Base-by-base conservation (phyloP, 23 red algal genomes). In the Gracilaria gracilis region DNA sequence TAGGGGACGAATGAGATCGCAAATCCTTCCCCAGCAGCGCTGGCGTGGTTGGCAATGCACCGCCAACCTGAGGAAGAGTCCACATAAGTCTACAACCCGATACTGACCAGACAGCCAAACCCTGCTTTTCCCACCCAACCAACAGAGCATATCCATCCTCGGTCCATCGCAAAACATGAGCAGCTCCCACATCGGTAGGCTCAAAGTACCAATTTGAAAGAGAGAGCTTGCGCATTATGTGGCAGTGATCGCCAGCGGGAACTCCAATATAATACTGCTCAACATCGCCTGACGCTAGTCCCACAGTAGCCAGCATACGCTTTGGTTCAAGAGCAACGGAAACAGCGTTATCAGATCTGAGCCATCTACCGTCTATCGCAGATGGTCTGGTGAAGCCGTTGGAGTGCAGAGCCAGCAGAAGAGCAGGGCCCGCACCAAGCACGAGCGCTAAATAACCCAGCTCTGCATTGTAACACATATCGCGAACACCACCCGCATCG, bases 61-160 rank as follows among this genome's bases (percentile, higher is more conserved):
- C 87, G 28, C 94, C 93, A 24, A 95, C 76, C 49, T 92, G 92
- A 38, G 93, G 91, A 21, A 95, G 82, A 27, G 94, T 96, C 88
- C 88, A 95, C 88, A 96, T 94, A 29, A 99, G 62, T 27, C 97
- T 86, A 79, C 95, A 95, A 29, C 97, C 97, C 37, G 78, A 83
- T 23, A 86, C 80, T 13, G 90, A 95, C 97, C 97, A 99, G 14
- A 99, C 82, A 13, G 92, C 93, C 46, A 99, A 44, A 44, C 97
- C 97, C 25, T 59, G 47, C 23, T 91, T 83, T 31, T 88, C 87
- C 94, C 95, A 99, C 40, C 93, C 93, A 55, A 99, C 91, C 27
- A 93, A 82, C 24, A 99, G 75, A 8, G 88, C 93, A 23, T 79
- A 83, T 15, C 97, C 97, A 75, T 99, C 94, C 0, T 91, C 67